Conservation (phyloP, 192 early-diverging fungal genomes). For the Entophlyctis luteolus region DNA sequence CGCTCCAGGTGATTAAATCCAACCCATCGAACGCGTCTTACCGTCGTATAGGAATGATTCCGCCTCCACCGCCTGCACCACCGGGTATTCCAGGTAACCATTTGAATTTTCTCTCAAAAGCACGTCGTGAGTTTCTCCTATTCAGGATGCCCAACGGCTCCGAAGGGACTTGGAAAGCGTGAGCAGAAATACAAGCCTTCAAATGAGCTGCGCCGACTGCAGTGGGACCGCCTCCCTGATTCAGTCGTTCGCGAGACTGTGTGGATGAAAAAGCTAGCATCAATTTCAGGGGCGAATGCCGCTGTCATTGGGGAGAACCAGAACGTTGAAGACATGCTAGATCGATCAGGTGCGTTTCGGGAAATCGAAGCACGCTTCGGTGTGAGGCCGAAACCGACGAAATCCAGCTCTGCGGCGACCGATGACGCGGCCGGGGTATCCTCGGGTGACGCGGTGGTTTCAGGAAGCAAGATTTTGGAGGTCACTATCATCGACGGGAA, state of each 20-base stretch:
- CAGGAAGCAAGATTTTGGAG: slow-evolving; percentile 9
- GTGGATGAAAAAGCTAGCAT: slow-evolving; percentile 28
- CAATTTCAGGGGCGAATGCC: neutral
- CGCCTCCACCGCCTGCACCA: slow-evolving; percentile 37
- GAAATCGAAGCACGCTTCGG: slow-evolving; percentile 41
- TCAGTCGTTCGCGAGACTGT: slow-evolving; percentile 28
- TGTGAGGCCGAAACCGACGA: slow-evolving; percentile 8
- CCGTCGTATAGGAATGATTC: slow-evolving; percentile 11
- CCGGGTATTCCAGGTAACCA: slow-evolving; percentile 10
- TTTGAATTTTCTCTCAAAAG: neutral
- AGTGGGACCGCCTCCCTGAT: slow-evolving; percentile 45
- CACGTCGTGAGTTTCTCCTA: slow-evolving; percentile 30
- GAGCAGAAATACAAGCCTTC: slow-evolving; percentile 35
- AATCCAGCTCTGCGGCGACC: neutral
- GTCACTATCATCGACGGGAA: slow-evolving; percentile 41
- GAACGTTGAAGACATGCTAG: slow-evolving; percentile 32
- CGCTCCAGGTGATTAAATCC: slow-evolving; percentile 2
- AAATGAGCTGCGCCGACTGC: slow-evolving; percentile 33
- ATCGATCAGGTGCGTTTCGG: slow-evolving; percentile 36
- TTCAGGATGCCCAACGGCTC: neutral
- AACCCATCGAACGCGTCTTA: neutral
- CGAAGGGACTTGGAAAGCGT: slow-evolving; percentile 26
- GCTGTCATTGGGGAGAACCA: neutral
- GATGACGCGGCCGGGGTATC: neutral
- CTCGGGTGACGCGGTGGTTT: neutral